Base-by-base conservation (phyloP, 352 stramenopile genomes). In the Pythium sukuiense region DNA sequence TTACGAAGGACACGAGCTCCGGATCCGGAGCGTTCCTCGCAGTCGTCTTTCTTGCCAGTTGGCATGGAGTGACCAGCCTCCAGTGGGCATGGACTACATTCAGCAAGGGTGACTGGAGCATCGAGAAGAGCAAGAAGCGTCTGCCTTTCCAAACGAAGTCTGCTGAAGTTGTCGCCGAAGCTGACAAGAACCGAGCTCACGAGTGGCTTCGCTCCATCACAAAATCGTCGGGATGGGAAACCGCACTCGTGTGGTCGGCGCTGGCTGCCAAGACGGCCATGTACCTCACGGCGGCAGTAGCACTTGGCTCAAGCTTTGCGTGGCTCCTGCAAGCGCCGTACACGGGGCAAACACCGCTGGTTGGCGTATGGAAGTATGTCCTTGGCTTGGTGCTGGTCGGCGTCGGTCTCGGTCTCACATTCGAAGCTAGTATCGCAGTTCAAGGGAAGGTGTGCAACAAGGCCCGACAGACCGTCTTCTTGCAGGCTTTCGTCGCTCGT, bases 241-340 rank as follows among this genome's bases (percentile, higher is more conserved):
- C 48, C 26, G 24, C 16, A 26, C 6, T 48, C 16, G 0, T 48
- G 5, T 48, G 41, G 41, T 48, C 18, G 16, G 18, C 16, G 3
- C 41, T 48, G 41, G 41, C 41, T 1, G 9, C 11, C 41, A 48
- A 48, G 41, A 48, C 41, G 6, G 16, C 8, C 3, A 26, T 35
- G 6, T 62, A 62, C 29, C 6, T 62, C 6, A 12, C 18, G 24
- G 41, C 20, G 3, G 57, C 57, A 7, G 4, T 55, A 4, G 29
- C 37, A 29, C 27, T 63, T 11, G 45, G 27, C 16, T 45, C n/a
- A 6, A 41, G 26, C 13, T 48, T 24, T 24, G n/a, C 39, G n/a
- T 62, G 56, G 56, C 35, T 62, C 1, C 39, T 62, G 8, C 37
- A 29, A 16, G 24, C 24, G 32, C 56, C 56, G 27, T 62, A 62